Base-by-base conservation (phyloP, 2,329 filamentous ascomycete genomes). In the Xylariaceae sp. region DNA sequence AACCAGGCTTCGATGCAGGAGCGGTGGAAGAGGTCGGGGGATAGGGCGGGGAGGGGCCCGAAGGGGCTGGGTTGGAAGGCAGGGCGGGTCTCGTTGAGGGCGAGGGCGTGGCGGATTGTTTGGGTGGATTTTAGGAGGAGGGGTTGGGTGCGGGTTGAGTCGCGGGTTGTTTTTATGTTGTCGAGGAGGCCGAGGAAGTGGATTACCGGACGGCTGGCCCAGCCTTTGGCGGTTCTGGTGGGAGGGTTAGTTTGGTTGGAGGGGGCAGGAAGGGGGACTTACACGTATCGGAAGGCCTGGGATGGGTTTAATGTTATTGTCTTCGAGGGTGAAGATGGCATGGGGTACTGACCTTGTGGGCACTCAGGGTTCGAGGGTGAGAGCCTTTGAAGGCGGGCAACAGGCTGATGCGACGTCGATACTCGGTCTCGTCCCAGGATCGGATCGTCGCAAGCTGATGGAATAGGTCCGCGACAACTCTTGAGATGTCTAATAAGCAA, bases 1-100 rank as follows among this genome's bases (percentile, higher is more conserved):
- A 77, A 77, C 73, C 73, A 75, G 1, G 75, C 74, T 60, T 77
- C 71, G 6, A 75, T 56, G 6, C 73, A 66, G 9, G 68, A 74
- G 45, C 58, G 61, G 64, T 61, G 45, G 37, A 52, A 61, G 62
- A 65, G 55, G 63, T 63, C 59, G 34, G 62, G 51, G 59, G 67
- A 63, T 66, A 59, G 30, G 62, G 64, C 53, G 37, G 56, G 52
- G 73, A 73, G 2, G 65, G 70, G 35, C 53, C 64, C n/a, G 71
- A 63, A 45, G 56, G 61, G 51, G 61, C 45, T 61, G 23, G 62
- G 64, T 15, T 65, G 64, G 37, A 65, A 65, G 13, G 64, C 62
- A 23, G 55, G 65, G 3, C 73, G 67, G 7, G 72, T 69, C 59
- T 77, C 75, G 57, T 76, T 74, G 6, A 77, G 60, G 1, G 74